Evolutionary conservation across 1,284 basidiomycete species (phyloP).

Genomic region (Trametes sp.): DNA sequence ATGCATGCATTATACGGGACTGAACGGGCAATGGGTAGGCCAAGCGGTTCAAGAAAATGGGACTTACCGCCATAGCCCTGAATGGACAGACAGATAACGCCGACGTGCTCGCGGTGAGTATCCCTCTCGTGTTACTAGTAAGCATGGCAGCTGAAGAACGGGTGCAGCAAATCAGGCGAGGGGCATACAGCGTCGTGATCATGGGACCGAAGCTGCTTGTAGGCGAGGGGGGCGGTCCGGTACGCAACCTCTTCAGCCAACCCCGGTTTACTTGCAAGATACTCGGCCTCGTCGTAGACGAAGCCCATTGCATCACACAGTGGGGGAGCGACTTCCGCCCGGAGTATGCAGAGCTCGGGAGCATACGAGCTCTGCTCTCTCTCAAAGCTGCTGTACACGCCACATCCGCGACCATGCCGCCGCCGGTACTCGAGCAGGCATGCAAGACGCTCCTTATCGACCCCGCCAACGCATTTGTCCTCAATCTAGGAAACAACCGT

Average conservation of each 20-base stretch:
- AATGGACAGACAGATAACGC: slow-evolving; percentile 43
- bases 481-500: slow-evolving; percentile 23
- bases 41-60: slow-evolving; percentile 38
- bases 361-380: not conserved
- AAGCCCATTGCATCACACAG: slow-evolving; percentile 12
- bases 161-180: not conserved
- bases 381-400: not conserved
- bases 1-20: too few species aligned
- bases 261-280: not conserved
- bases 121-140: too few species aligned
- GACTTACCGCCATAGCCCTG: slow-evolving; percentile 39
- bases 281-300: not conserved
- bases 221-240: not conserved
- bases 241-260: not conserved
- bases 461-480: not conserved
- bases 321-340: slow-evolving; percentile 14
- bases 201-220: not conserved
- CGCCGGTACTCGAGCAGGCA: not conserved
- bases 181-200: not conserved
- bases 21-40: slow-evolving; percentile 19
- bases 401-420: slow-evolving; percentile 1
- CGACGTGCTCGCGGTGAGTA: slow-evolving; percentile 31
- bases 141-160: too few species aligned
- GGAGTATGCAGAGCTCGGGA: not conserved
- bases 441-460: not conserved